phyloP scores from a whole-genome alignment of 2,329 filamentous ascomycete genomes.

The Pestalotiopsis sp. region DNA sequence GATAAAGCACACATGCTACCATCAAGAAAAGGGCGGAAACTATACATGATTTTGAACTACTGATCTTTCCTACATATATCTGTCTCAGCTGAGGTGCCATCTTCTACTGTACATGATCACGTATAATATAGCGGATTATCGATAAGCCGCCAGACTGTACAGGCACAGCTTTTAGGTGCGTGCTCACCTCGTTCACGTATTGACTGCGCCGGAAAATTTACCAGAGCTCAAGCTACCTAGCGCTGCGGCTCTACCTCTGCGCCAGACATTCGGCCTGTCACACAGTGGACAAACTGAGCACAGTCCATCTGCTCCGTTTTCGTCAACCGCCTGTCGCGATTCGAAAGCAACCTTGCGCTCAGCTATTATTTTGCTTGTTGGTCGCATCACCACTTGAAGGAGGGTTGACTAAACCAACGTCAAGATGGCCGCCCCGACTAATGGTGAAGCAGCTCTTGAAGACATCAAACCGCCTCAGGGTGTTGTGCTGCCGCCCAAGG shows the following conservation, averaged over 20 bases:
- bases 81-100: too few relatives aligned
- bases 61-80: background rate
- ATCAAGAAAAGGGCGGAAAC: background rate
- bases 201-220: background rate
- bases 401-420: constrained; percentile 25
- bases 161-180: too few relatives aligned
- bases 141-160: background rate
- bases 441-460: constrained; percentile 61
- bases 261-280: background rate
- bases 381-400: constrained; percentile 12
- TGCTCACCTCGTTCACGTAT: background rate
- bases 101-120: background rate
- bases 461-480: constrained; percentile 79
- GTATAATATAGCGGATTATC: constrained; percentile 2
- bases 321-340: constrained; percentile 5
- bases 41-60: background rate
- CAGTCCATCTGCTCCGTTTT: background rate
- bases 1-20: background rate
- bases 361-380: background rate
- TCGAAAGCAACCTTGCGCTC: background rate
- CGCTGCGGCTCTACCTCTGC: background rate
- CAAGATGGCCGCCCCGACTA: constrained; percentile 45
- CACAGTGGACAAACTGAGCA: background rate
- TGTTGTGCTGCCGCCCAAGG: constrained; percentile 85
- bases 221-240: background rate